These are phyloP conservation scores for Nitzschia sp. DNA, from an alignment of 108 stramenopile genomes.

Conservation along the genomic window DNA sequence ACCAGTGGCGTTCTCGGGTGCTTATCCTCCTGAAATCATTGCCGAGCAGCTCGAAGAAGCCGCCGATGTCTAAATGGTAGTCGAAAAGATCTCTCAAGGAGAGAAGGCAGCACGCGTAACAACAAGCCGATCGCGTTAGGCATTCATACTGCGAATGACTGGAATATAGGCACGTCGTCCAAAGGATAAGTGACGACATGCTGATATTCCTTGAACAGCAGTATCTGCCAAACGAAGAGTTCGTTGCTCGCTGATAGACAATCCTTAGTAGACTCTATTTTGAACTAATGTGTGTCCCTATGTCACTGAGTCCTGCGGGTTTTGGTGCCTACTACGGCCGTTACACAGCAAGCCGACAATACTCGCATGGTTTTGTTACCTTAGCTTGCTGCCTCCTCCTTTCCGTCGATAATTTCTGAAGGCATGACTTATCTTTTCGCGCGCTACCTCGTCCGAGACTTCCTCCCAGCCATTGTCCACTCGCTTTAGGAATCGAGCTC, in stretches of 20 bases:
- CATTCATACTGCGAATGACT: constrained; percentile 10
- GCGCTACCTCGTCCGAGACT: constrained; percentile 5
- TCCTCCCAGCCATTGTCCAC: neutral
- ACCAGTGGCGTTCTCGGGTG: constrained; percentile 38
- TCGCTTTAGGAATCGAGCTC: constrained; percentile 11
- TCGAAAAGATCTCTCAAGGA: neutral
- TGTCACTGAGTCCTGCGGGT: neutral
- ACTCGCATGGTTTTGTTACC: neutral
- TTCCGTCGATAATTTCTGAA: constrained; percentile 4
- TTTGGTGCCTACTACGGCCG: neutral
- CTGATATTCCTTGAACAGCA: neutral
- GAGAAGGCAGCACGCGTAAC: too few relatives aligned
- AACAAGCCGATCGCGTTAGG: neutral
- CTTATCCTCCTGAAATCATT: constrained; percentile 35
- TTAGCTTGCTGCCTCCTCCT: neutral
- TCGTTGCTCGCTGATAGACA: neutral
- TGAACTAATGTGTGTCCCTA: neutral
- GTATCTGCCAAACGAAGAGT: neutral
- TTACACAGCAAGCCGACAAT: neutral
- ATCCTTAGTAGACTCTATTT: neutral
- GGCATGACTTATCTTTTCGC: neutral
- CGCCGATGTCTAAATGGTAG: constrained; percentile 13
- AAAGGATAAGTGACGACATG: neutral
- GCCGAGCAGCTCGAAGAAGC: constrained; percentile 34
- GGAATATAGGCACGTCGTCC: neutral